Evolutionary conservation across 225 moss, liverwort and hornwort species (phyloP), one percentile per base, ranked within the genome.

Genomic region (Lunularia cruciata): DNA sequence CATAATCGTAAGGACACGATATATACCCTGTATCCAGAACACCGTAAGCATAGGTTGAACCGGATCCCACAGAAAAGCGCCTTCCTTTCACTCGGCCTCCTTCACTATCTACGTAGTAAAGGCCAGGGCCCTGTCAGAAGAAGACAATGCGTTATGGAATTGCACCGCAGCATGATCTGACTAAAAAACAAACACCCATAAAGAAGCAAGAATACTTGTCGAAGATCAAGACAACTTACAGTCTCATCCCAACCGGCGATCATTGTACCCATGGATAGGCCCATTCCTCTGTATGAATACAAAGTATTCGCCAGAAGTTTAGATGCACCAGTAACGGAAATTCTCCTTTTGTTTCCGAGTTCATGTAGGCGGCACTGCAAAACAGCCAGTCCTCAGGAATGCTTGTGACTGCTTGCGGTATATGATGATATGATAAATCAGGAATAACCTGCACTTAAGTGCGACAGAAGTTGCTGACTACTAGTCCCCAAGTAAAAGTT

Each of bases 221-320:
- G 20, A 27, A 43, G 30, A 32, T 18, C 9, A 36, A 63, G 15
- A 16, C 23, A 60, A 67, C 43, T 32, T 88, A 89, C 92, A 60
- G 90, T 92, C 79, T 92, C 92, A 58, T 92, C 92, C 92, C 92
- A 92, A 56, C 92, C 92, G 68, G 89, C 92, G 75, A 90, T 92
- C 92, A 90, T 92, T 40, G 92, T 92, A 68, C 92, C 92, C 92
- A 92, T 92, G 25, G 90, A 92, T 37, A 92, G 83, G 51, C 92
- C 92, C 92, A 92, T 92, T 84, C 92, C 92, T 82, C 92, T 72
- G 18, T 92, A 92, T 3, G 92, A 92, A 47, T 90, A 92, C 16
- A 92, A 73, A 16, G 92, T 92, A 63, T 92, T 92, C 28, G 92
- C 90, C 47, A 92, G 84, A 57, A 92, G 76, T 67, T 92, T 92